Evolutionary conservation across 2,329 filamentous ascomycete species (phyloP).

Genomic region (Cladobotryum mycophilum): DNA sequence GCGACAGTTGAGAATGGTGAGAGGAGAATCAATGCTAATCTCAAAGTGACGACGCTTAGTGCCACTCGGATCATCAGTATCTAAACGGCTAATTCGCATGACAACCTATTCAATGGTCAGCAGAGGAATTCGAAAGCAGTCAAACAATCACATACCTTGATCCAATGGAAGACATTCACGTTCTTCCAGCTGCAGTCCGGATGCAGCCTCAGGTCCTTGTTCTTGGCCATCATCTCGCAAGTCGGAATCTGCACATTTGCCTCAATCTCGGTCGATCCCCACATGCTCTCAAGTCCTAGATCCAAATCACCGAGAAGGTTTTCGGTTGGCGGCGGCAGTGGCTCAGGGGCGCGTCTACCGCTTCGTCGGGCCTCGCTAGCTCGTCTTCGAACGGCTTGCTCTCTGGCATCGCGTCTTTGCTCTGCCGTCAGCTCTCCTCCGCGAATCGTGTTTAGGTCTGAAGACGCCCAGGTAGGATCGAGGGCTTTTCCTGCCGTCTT

Average conservation of each 20-base stretch:
- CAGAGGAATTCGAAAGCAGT: background rate
- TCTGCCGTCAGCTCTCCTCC: constrained; percentile 66
- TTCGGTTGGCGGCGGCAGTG: constrained; percentile 47
- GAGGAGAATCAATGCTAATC: constrained; percentile 92
- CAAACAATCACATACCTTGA: constrained; percentile 58
- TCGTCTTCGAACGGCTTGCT: constrained; percentile 42
- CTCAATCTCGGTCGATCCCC: constrained; percentile 89
- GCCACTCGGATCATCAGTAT: constrained; percentile 64
- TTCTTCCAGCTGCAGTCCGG: constrained; percentile 93
- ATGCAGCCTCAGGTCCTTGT: constrained; percentile 60
- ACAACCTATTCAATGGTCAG: constrained; percentile 58
- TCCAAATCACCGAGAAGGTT: constrained; percentile 79
- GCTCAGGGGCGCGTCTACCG: constrained; percentile 30
- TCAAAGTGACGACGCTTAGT: constrained; percentile 83
- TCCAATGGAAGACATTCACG: constrained; percentile 92
- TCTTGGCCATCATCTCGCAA: constrained; percentile 76
- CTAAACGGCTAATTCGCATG: constrained; percentile 81
- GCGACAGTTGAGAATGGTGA: constrained; percentile 86
- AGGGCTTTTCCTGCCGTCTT: constrained; percentile 76
- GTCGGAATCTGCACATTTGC: constrained; percentile 89
- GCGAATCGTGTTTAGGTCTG: constrained; percentile 67
- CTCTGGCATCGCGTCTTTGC: constrained; percentile 42
- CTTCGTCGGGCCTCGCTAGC: constrained; percentile 46
- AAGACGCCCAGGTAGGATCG: constrained; percentile 65
- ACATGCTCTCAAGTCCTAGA: constrained; percentile 61